Conservation (phyloP, 805 yeast genomes). For the Spathaspora girioi region DNA sequence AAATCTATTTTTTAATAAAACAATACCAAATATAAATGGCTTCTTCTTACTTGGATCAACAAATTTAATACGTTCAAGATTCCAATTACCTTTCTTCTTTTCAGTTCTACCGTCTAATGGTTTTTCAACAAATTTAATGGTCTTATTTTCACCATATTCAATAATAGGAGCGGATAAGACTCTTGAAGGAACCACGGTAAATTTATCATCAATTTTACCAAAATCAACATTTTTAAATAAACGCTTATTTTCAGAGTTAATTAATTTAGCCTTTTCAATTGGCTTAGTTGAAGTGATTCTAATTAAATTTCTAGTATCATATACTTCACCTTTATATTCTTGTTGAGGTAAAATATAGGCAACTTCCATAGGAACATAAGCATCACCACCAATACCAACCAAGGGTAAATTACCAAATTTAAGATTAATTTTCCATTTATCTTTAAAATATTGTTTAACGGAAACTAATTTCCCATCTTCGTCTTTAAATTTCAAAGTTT, state of each 20-base stretch:
- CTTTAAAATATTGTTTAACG: constrained; percentile 6
- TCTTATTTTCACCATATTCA: constrained; percentile 5
- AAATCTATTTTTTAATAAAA: constrained; percentile 3
- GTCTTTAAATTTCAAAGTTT: constrained; percentile 4
- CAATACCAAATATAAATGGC: constrained; percentile 5
- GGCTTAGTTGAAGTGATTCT: constrained; percentile 6
- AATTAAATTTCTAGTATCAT: constrained; percentile 5
- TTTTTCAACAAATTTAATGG: constrained; percentile 1
- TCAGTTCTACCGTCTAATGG: constrained; percentile 6
- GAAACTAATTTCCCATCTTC: constrained; percentile 1
- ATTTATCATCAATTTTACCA: constrained; percentile 6
- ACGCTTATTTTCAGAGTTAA: background rate
- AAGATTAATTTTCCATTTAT: constrained; percentile 4
- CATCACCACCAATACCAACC: constrained; percentile 3
- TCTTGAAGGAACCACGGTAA: constrained; percentile 7
- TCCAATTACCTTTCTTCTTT: constrained; percentile 8
- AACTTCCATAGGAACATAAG: constrained; percentile 7
- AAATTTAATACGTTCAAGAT: constrained; percentile 6
- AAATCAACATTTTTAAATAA: constrained; percentile 4
- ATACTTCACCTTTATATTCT: constrained; percentile 7
- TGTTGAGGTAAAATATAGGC: constrained; percentile 7
- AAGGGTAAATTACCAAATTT: constrained; percentile 4
- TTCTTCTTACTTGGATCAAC: constrained; percentile 1
- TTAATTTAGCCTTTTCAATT: constrained; percentile 4
- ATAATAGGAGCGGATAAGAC: constrained; percentile 7